These are phyloP conservation scores for Xylaria sp. DNA, from an alignment of 2,329 filamentous ascomycete genomes.

Conservation along the genomic window DNA sequence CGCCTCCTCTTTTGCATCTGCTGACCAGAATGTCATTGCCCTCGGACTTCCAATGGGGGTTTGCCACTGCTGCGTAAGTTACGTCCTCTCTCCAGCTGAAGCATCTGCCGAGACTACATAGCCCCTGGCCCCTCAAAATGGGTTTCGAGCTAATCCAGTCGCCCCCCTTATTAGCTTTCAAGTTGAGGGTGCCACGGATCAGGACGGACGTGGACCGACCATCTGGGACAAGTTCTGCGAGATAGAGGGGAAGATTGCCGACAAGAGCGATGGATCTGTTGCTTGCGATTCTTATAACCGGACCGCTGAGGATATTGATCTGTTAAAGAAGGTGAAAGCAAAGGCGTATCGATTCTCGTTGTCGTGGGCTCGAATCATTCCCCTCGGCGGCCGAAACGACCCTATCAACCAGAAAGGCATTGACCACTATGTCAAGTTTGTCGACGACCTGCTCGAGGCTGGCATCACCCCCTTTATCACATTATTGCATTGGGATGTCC, in stretches of 20 bases:
- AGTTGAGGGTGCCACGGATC: constrained; percentile 79
- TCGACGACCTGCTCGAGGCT: constrained; percentile 79
- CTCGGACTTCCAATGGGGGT: constrained; percentile 80
- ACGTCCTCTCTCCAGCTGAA: neutral
- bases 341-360: constrained; percentile 86
- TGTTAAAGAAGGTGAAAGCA: constrained; percentile 79
- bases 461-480: constrained; percentile 86
- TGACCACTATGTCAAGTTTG: constrained; percentile 80
- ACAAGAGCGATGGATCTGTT: constrained; percentile 77
- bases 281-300: constrained; percentile 91
- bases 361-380: constrained; percentile 86
- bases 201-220: constrained; percentile 82
- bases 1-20: constrained; percentile 35
- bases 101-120: constrained; percentile 10
- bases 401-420: constrained; percentile 82
- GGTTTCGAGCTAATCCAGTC: constrained; percentile 31
- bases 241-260: constrained; percentile 83
- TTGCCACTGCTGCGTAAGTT: constrained; percentile 78
- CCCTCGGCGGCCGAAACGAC: constrained; percentile 84
- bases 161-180: constrained; percentile 73
- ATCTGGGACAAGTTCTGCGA: constrained; percentile 94
- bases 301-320: constrained; percentile 78
- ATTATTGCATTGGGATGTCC: constrained; percentile 89
- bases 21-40: constrained; percentile 66
- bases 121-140: neutral